phyloP scores from a whole-genome alignment of 176 grass and related monocot genomes.

The Urochloa ruziziensis region DNA sequence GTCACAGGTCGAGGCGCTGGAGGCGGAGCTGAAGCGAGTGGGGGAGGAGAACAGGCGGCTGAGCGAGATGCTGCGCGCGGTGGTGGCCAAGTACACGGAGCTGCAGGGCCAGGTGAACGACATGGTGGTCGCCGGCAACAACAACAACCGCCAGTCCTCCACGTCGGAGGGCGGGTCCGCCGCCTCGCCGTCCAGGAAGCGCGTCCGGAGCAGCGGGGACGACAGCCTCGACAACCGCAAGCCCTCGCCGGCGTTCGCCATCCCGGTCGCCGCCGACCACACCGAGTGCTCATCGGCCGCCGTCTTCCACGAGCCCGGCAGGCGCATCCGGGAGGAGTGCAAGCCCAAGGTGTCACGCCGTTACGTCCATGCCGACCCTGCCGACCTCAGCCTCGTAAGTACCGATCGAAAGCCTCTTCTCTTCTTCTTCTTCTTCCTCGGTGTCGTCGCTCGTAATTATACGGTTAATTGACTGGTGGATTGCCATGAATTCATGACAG shows the following conservation, averaged over 20 bases:
- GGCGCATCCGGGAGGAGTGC: conserved; percentile 37
- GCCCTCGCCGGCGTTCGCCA: background rate
- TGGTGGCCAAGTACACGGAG: conserved; percentile 53
- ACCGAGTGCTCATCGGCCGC: conserved; percentile 46
- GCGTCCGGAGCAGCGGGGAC: conserved; percentile 47
- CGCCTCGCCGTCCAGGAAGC: conserved; percentile 42
- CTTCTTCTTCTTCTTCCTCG: background rate
- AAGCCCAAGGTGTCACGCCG: conserved; percentile 47
- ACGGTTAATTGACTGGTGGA: background rate
- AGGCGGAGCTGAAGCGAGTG: conserved; percentile 56
- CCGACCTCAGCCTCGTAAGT: conserved; percentile 72
- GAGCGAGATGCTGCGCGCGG: conserved; percentile 46
- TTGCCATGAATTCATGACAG: too few relatives aligned
- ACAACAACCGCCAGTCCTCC: conserved; percentile 12
- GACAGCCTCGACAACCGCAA: conserved; percentile 44
- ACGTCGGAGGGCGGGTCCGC: conserved; percentile 52
- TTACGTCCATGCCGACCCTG: conserved; percentile 56
- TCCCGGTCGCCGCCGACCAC: background rate
- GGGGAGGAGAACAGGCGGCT: conserved; percentile 67
- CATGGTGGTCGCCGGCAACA: conserved; percentile 1
- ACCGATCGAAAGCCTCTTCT: background rate
- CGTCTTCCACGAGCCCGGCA: conserved; percentile 27
- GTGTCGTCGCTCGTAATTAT: background rate
- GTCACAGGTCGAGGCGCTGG: conserved; percentile 33
- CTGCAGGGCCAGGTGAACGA: conserved; percentile 53